Conservation (phyloP, 169 alveolate species). For the Cryptosporidium viatorum region DNA sequence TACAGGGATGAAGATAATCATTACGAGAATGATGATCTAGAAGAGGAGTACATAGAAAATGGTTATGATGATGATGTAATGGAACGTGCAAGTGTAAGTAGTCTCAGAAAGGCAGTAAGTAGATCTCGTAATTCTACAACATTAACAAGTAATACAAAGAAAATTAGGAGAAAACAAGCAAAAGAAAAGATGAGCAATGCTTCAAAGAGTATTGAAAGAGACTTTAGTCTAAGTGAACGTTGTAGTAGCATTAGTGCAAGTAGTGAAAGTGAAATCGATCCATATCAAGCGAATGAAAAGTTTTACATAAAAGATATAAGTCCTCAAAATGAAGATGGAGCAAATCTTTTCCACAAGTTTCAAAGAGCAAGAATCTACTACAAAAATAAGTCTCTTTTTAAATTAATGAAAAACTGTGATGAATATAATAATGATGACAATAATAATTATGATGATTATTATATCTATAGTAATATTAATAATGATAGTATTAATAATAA, state of each 20-base stretch:
- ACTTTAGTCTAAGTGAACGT: neutral
- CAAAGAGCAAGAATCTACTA: neutral
- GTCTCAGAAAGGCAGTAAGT: neutral
- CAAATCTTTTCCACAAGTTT: neutral
- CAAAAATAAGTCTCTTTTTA: neutral
- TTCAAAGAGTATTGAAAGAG: neutral
- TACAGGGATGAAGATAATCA: no score
- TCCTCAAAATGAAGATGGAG: neutral
- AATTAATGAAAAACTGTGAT: neutral
- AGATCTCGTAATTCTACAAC: neutral
- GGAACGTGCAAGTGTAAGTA: neutral
- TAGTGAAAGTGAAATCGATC: neutral
- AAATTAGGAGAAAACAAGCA: neutral
- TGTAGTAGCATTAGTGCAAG: neutral
- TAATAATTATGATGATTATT: no score
- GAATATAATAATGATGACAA: no score
- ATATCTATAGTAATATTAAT: no score
- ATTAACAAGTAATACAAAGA: neutral
- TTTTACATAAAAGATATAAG: neutral
- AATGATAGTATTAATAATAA: no score
- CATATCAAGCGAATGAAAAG: neutral
- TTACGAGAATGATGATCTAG: neutral
- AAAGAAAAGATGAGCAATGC: neutral
- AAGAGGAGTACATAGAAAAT: neutral
- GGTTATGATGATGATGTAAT: neutral